Percentiles rank a stretch among this genome's conserved stretches.
Conservation (phyloP, 192 early-diverging fungal species). For the Allomyces macrogynus region DNA sequence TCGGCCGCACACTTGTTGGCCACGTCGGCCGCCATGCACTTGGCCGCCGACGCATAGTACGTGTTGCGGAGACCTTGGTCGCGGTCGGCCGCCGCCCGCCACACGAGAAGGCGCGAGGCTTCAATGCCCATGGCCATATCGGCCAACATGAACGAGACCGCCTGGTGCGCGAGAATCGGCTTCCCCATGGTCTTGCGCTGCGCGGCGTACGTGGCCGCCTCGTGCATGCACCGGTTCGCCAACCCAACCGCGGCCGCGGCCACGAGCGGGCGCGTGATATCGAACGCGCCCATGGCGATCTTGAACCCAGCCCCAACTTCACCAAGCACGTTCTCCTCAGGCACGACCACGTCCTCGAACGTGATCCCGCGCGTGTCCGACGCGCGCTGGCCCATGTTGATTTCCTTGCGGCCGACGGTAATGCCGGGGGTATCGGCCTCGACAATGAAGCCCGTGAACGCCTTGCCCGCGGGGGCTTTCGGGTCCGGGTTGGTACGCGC, state of each 20-base stretch:
- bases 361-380: conserved; percentile 78
- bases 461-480: conserved; percentile 52
- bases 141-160: conserved; percentile 81
- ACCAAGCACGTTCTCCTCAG: conserved; percentile 54
- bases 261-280: conserved; percentile 78
- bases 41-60: conserved; percentile 85
- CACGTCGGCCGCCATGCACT: conserved; percentile 63
- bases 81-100: conserved; percentile 59
- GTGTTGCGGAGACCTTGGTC: conserved; percentile 78
- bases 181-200: conserved; percentile 95
- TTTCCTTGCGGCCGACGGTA: conserved; percentile 75
- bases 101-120: conserved; percentile 68
- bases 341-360: conserved; percentile 64
- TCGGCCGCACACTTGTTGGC: conserved; percentile 64
- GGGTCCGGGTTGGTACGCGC: conserved; percentile 56
- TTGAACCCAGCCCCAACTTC: conserved; percentile 69
- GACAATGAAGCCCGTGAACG: conserved; percentile 90
- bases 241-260: conserved; percentile 74
- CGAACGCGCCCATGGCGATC: conserved; percentile 93
- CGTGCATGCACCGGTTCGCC: conserved; percentile 78
- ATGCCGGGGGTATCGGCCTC: conserved; percentile 79
- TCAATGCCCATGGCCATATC: conserved; percentile 94
- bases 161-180: conserved; percentile 68
- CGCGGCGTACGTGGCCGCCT: conserved; percentile 67
- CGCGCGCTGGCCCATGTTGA: conserved; percentile 92